Conservation (phyloP, 2,329 filamentous ascomycete genomes). For the Scedosporium dehoogii region DNA sequence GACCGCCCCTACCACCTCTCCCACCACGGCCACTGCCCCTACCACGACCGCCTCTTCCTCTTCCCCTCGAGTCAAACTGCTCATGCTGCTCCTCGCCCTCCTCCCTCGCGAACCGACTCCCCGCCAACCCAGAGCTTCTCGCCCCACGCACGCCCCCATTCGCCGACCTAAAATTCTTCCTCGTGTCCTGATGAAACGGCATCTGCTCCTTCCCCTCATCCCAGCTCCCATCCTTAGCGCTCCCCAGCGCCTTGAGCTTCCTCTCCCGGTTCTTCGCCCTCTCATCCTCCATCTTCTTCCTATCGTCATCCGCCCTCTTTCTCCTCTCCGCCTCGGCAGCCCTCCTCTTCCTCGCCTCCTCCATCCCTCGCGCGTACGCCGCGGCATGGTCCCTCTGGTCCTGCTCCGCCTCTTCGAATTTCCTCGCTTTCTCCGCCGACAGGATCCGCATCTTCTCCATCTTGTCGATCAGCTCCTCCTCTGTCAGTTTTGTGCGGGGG, state of each 20-base stretch:
- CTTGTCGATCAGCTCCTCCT: slow-evolving; percentile 46
- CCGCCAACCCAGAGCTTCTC: slow-evolving; percentile 29
- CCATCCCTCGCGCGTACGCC: slow-evolving; percentile 44
- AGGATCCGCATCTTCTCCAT: slow-evolving; percentile 53
- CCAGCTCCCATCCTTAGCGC: slow-evolving; percentile 42
- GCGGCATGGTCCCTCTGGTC: slow-evolving; percentile 46
- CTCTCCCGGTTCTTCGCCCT: slow-evolving; percentile 49
- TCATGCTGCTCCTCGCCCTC: slow-evolving; percentile 19
- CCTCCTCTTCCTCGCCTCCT: slow-evolving; percentile 41
- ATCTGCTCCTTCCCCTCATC: slow-evolving; percentile 45
- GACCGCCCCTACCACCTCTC: slow-evolving; percentile 20
- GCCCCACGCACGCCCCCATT: slow-evolving; percentile 28
- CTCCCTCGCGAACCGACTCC: slow-evolving; percentile 31
- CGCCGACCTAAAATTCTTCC: slow-evolving; percentile 12
- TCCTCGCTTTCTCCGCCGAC: slow-evolving; percentile 46
- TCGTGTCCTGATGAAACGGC: slow-evolving; percentile 27
- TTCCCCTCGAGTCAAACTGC: slow-evolving; percentile 15
- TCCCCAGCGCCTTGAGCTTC: slow-evolving; percentile 46
- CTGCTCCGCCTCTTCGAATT: slow-evolving; percentile 47
- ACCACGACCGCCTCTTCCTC: slow-evolving; percentile 18
- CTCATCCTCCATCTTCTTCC: slow-evolving; percentile 45
- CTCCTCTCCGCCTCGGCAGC: slow-evolving; percentile 43
- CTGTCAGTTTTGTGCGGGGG: slow-evolving; percentile 50
- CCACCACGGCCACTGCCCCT: slow-evolving; percentile 21
- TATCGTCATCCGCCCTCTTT: slow-evolving; percentile 40